These are phyloP conservation scores for Amanita muscaria DNA, from an alignment of 768 basidiomycete species.

Conservation along the genomic window DNA sequence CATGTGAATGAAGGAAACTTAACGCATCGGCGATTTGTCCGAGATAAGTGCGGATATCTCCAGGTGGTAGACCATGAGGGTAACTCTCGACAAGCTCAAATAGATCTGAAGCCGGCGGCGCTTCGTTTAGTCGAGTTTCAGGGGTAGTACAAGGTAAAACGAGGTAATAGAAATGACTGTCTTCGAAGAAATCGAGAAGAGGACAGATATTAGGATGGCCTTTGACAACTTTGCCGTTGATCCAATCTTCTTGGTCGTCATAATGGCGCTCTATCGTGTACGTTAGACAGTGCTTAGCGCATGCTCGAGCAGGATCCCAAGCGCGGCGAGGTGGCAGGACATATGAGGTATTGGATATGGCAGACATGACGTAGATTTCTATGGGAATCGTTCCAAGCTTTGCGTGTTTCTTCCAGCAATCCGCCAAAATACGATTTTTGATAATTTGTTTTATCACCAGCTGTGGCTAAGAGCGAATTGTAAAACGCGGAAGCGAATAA, in stretches of 20 bases:
- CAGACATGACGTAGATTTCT: slow-evolving; percentile 93
- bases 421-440: slow-evolving; percentile 95
- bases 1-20: slow-evolving; percentile 80
- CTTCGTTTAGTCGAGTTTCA: slow-evolving; percentile 41
- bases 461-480: slow-evolving; percentile 49
- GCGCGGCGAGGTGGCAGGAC: slow-evolving; percentile 70
- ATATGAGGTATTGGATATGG: slow-evolving; percentile 75
- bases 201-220: slow-evolving; percentile 96
- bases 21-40: slow-evolving; percentile 92
- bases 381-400: slow-evolving; percentile 94
- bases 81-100: slow-evolving; percentile 92
- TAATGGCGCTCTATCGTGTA: slow-evolving; percentile 13
- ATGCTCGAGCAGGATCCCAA: slow-evolving; percentile 68
- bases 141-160: slow-evolving; percentile 74
- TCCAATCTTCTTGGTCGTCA: slow-evolving; percentile 40
- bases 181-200: slow-evolving; percentile 94
- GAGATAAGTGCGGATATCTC: slow-evolving; percentile 71
- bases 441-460: slow-evolving; percentile 97
- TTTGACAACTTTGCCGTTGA: slow-evolving; percentile 61
- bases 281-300: slow-evolving; percentile 13
- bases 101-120: slow-evolving; percentile 66
- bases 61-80: slow-evolving; percentile 75
- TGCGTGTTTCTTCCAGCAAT: slow-evolving; percentile 99
- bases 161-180: slow-evolving; percentile 92
- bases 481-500: slow-evolving; percentile 13